Conservation (phyloP, 257 asterid species). For the Gentiana straminea region DNA sequence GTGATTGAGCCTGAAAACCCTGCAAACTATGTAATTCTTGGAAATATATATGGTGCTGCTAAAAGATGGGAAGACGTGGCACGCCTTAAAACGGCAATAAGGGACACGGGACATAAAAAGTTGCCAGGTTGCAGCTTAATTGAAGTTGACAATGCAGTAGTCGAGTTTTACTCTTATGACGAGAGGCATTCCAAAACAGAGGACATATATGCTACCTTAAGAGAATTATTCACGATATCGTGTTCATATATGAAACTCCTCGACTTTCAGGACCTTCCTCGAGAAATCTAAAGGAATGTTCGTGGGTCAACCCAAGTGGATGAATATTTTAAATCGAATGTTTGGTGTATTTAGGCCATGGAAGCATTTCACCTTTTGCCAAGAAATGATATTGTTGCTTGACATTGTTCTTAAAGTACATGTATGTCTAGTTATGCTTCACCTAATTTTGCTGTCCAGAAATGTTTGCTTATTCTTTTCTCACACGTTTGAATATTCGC, state of each 20-base stretch:
- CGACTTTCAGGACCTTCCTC: constrained; percentile 21
- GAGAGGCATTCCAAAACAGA: constrained; percentile 52
- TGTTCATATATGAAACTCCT: constrained; percentile 20
- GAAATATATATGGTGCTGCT: constrained; percentile 66
- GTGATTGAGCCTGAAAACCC: constrained; percentile 64
- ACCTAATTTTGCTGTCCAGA: neutral
- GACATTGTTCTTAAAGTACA: neutral
- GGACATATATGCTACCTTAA: constrained; percentile 43
- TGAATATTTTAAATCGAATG: too few species aligned
- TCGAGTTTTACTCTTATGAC: constrained; percentile 55
- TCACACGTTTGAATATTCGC: constrained; percentile 13
- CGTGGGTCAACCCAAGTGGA: too few species aligned
- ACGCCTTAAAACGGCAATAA: constrained; percentile 44
- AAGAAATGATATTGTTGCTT: too few species aligned
- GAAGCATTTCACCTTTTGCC: too few species aligned
- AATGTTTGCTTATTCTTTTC: neutral
- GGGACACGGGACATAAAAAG: constrained; percentile 56
- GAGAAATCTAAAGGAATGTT: constrained; percentile 14
- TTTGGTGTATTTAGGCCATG: too few species aligned
- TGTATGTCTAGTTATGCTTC: neutral
- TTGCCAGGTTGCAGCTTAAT: constrained; percentile 67
- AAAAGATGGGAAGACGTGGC: constrained; percentile 67
- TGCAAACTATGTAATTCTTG: constrained; percentile 64
- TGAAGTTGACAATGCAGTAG: constrained; percentile 43
- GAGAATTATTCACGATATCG: constrained; percentile 42